Evolutionary conservation across 2,329 filamentous ascomycete species (phyloP).

Genomic region (Fusarium anthophilum): DNA sequence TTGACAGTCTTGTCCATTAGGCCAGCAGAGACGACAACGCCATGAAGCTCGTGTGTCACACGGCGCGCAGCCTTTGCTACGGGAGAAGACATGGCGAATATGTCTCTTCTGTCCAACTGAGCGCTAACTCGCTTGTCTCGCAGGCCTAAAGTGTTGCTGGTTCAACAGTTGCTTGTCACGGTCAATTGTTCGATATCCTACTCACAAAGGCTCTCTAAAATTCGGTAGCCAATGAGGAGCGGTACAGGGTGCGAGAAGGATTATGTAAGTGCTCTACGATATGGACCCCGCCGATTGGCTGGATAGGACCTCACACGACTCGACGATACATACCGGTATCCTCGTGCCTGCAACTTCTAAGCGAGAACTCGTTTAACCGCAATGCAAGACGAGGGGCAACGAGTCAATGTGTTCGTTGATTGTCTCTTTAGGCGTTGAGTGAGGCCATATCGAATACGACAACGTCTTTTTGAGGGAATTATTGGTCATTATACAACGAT

Average conservation of each 20-base stretch:
- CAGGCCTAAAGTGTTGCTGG: constrained; percentile 2
- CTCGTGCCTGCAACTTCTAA: constrained; percentile 1
- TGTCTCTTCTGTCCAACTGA: not conserved
- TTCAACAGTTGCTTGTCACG: constrained; percentile 25
- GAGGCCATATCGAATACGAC: not conserved
- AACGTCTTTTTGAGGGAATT: not conserved
- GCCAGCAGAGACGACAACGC: constrained; percentile 80
- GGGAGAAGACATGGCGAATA: constrained; percentile 50
- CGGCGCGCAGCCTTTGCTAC: constrained; percentile 54
- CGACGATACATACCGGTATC: not conserved
- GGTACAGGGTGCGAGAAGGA: not conserved
- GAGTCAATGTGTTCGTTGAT: not conserved
- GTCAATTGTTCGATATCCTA: constrained; percentile 12
- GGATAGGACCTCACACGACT: constrained; percentile 11
- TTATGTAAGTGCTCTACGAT: constrained; percentile 30
- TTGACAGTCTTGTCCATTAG: constrained; percentile 83
- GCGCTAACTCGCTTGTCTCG: not conserved
- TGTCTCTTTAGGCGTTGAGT: not conserved
- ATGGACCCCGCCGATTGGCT: constrained; percentile 11
- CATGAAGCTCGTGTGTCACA: constrained; percentile 64
- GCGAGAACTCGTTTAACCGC: not conserved
- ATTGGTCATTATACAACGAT: not conserved
- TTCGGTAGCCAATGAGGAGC: constrained; percentile 35
- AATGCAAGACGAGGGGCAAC: not conserved
- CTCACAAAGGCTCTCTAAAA: constrained; percentile 28